phyloP scores from a whole-genome alignment of 441 rosid species.

The Populus trichocarpa region DNA sequence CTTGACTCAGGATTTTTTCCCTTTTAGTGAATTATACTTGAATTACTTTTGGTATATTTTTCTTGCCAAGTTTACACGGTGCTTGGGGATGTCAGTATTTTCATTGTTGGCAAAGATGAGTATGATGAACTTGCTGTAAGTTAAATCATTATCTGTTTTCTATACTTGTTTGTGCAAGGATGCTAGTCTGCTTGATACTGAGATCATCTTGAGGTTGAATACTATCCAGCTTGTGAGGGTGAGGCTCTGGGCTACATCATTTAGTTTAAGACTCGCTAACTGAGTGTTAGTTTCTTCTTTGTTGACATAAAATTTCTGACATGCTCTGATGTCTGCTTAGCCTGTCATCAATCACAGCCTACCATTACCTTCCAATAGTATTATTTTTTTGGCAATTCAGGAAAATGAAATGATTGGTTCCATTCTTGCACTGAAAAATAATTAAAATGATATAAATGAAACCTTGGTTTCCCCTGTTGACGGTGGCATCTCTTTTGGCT shows the following conservation, averaged over 20 bases:
- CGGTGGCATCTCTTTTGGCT: neutral
- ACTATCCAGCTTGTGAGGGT: neutral
- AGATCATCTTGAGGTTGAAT: neutral
- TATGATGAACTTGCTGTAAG: constrained; percentile 99
- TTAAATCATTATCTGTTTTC: constrained; percentile 3
- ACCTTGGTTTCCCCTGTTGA: neutral
- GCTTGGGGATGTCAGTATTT: neutral
- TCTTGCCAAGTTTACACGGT: too few relatives aligned
- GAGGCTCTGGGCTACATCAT: neutral
- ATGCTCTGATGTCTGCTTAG: neutral
- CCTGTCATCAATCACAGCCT: neutral
- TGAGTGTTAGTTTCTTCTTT: neutral
- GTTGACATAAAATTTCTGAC: too few relatives aligned
- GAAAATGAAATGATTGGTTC: neutral
- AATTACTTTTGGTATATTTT: too few relatives aligned
- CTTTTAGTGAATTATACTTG: too few relatives aligned
- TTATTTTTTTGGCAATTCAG: neutral
- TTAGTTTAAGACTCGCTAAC: neutral
- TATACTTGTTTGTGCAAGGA: neutral
- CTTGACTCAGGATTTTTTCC: neutral
- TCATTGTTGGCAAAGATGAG: constrained; percentile 21
- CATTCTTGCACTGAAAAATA: neutral
- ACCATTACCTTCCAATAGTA: neutral
- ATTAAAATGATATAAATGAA: neutral
- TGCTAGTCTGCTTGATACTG: neutral